These are phyloP conservation scores for Phytophthora macrochlamydospora DNA, from an alignment of 352 stramenopile species.

Conservation along the genomic window DNA sequence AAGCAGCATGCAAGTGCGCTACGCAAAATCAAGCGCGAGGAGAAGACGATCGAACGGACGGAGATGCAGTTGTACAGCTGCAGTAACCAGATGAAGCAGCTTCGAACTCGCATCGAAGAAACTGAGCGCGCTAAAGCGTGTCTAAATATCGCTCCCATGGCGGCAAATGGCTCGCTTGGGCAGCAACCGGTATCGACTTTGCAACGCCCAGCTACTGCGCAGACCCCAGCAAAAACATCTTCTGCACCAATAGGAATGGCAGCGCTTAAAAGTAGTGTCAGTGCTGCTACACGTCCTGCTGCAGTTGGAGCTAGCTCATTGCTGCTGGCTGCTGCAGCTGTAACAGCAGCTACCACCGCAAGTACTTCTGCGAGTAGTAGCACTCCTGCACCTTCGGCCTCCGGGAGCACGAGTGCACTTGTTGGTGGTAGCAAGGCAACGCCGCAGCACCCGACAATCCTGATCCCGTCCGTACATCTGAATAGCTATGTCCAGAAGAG, in stretches of 20 bases:
- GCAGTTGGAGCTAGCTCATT: constrained; percentile 23
- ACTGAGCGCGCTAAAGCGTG: constrained; percentile 68
- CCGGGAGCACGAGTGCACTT: constrained; percentile 17
- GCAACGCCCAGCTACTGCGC: constrained; percentile 11
- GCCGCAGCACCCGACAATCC: constrained; percentile 69
- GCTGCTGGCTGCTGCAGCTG: constrained; percentile 22
- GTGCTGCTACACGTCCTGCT: background rate
- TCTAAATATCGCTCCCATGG: constrained; percentile 41
- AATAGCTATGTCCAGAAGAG: constrained; percentile 22
- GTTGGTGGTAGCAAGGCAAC: constrained; percentile 38
- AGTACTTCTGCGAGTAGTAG: constrained; percentile 13
- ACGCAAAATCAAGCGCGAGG: constrained; percentile 84
- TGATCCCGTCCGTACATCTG: constrained; percentile 37
- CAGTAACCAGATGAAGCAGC: constrained; percentile 83
- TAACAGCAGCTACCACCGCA: constrained; percentile 14
- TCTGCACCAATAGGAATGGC: background rate
- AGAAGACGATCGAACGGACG: constrained; percentile 78
- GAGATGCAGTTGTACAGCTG: constrained; percentile 80
- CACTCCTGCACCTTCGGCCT: constrained; percentile 3
- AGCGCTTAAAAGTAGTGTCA: background rate
- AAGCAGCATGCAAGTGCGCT: constrained; percentile 77
- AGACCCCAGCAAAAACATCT: constrained; percentile 13
- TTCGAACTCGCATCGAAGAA: constrained; percentile 72
- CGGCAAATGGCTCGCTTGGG: constrained; percentile 14
- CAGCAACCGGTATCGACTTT: constrained; percentile 17